Evolutionary conservation across 768 basidiomycete genomes (phyloP), one percentile per base, ranked within the genome.

Genomic region (Kwoniella bestiolae): DNA sequence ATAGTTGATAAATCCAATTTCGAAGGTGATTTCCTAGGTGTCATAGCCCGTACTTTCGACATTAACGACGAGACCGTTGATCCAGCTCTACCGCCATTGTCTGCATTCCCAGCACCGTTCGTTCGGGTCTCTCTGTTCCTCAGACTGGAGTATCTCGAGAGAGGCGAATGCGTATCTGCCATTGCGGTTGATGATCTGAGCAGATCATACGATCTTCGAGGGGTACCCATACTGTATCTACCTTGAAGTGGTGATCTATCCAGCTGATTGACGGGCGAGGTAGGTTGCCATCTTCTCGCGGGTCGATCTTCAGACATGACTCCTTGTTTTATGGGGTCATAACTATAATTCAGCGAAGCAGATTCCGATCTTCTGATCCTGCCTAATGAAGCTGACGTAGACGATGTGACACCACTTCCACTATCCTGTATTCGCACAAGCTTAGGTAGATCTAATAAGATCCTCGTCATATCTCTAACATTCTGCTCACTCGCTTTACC

Each of bases 381-480:
- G n/a, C 25, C 45, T 3, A 38, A 26, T 11, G 21, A 41, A 18
- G 62, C 63, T 7, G 70, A 63, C 1, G 50, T 49, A 3, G 67
- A 66, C 3, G 67, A 41, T 12, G 65, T 61, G 31, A 47, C 51
- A 4, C 56, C 49, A 34, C 49, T 59, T 4, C 51, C 63, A 12
- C 7, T 26, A 2, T 35, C 34, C 14, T 38, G 32, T 25, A 26
- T 38, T 45, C 63, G 34, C 8, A 69, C 16, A 6, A 70, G 21
- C 47, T 71, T 75, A 0, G 76, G 74, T 12, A 75, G 57, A 38
- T 74, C 72, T 18, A 78, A 57, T 58, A 78, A 64, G 35, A 78
- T 51, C 18, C 69, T 57, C 5, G 76, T 78, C 23, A 75, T 61
- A 44, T 75, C 74, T 31, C 76, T 60, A 5, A 78, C 67, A n/a